Percentiles rank a stretch among this genome's conserved stretches.
Conservation (phyloP, 2,329 filamentous ascomycete species). For the Nakataea oryzae region DNA sequence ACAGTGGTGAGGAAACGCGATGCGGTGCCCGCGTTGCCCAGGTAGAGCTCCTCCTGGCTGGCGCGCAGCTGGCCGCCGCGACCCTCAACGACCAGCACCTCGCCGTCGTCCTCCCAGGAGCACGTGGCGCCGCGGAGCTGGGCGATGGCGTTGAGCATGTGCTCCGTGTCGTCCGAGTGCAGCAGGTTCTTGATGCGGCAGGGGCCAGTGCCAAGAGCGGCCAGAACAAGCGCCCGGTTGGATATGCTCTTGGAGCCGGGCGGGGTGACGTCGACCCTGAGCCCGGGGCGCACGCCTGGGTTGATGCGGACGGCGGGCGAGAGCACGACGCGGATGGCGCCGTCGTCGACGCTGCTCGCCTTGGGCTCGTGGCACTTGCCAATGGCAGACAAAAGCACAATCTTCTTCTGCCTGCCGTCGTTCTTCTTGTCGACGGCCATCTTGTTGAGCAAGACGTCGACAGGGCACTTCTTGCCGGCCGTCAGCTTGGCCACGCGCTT, state of each 20-base stretch:
- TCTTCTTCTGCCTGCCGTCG: conserved; percentile 87
- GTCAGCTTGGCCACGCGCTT: conserved; percentile 72
- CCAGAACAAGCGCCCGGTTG: conserved; percentile 87
- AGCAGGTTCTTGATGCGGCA: conserved; percentile 87
- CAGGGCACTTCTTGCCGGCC: conserved; percentile 77
- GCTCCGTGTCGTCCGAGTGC: conserved; percentile 94
- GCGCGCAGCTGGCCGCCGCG: conserved; percentile 80
- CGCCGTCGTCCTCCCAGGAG: conserved; percentile 90
- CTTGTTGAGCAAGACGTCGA: conserved; percentile 76
- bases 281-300: conserved; percentile 56
- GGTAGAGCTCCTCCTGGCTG: conserved; percentile 67
- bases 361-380: conserved; percentile 79
- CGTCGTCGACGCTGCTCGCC: conserved; percentile 82
- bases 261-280: conserved; percentile 67
- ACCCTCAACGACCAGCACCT: conserved; percentile 77
- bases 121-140: conserved; percentile 80
- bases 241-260: conserved; percentile 98
- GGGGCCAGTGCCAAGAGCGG: conserved; percentile 75
- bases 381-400: conserved; percentile 84
- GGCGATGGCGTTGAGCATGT: conserved; percentile 88
- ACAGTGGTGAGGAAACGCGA: conserved; percentile 93
- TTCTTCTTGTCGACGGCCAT: conserved; percentile 99
- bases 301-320: conserved; percentile 67
- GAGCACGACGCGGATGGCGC: conserved; percentile 71
- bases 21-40: conserved; percentile 93